Conservation (phyloP, 257 asterid genomes). For the Verbena officinalis region DNA sequence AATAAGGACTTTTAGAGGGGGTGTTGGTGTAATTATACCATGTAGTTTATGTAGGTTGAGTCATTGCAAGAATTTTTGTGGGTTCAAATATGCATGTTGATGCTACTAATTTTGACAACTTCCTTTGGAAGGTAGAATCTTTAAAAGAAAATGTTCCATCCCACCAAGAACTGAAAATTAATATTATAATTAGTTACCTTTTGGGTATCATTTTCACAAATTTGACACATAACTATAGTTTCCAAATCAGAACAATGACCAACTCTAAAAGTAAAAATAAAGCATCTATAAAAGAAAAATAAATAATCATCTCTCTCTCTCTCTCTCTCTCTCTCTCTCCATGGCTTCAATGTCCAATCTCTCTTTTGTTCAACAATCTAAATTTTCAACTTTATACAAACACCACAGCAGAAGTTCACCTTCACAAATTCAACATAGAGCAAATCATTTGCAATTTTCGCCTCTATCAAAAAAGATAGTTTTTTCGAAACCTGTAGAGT, state of each 20-base stretch:
- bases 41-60: neutral
- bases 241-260: neutral
- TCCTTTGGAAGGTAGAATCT: neutral
- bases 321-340: neutral
- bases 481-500: slow-evolving; percentile 6
- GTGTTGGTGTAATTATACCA: too few relatives aligned
- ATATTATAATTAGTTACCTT: neutral
- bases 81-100: neutral
- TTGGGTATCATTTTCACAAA: neutral
- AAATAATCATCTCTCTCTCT: neutral
- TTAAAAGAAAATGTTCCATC: neutral
- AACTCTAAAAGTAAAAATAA: neutral
- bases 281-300: slow-evolving; percentile 1
- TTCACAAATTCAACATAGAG: neutral
- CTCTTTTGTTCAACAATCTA: slow-evolving; percentile 32
- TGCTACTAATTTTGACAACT: neutral
- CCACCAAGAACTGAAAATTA: neutral
- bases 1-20: too few relatives aligned
- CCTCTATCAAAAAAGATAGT: slow-evolving; percentile 18
- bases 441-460: slow-evolving; percentile 24
- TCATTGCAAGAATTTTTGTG: neutral
- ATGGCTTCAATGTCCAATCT: slow-evolving; percentile 44
- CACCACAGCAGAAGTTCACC: slow-evolving; percentile 2
- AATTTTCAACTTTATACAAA: slow-evolving; percentile 11
- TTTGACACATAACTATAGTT: slow-evolving; percentile 16